Conservation (phyloP, 2,329 filamentous ascomycete genomes). For the Diaporthe australafricana region DNA sequence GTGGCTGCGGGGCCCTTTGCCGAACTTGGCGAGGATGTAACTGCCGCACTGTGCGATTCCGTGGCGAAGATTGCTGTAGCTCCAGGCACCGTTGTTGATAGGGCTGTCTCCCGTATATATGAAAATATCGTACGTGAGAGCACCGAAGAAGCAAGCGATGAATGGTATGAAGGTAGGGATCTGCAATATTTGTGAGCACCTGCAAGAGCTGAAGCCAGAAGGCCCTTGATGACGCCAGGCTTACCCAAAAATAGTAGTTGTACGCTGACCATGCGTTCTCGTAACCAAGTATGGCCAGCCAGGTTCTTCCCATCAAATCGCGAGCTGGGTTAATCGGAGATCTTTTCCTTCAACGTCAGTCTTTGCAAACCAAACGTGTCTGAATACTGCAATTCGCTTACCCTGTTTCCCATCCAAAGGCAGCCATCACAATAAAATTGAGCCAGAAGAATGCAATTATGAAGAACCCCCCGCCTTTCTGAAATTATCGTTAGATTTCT, state of each 20-base stretch:
- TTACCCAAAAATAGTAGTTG: conserved; percentile 28
- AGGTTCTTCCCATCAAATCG: conserved; percentile 4
- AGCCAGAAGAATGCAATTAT: conserved; percentile 25
- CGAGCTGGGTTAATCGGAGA: conserved; percentile 23
- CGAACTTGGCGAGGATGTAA: neutral
- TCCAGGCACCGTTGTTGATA: conserved; percentile 17
- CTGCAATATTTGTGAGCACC: neutral
- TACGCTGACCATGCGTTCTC: conserved; percentile 26
- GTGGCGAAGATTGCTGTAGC: neutral
- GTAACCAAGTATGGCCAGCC: conserved; percentile 26
- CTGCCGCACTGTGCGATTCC: neutral
- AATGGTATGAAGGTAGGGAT: conserved; percentile 17
- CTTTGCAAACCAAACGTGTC: neutral
- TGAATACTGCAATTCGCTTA: neutral
- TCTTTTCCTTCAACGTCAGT: neutral
- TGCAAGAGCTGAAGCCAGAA: neutral
- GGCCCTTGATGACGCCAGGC: neutral
- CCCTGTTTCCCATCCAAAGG: conserved; percentile 27
- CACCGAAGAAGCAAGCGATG: conserved; percentile 21
- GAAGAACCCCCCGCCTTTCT: conserved; percentile 25
- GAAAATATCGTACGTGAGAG: conserved; percentile 20
- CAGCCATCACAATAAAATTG: conserved; percentile 14
- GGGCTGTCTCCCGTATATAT: conserved; percentile 25
- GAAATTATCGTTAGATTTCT: neutral
- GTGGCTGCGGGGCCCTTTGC: neutral